Base-by-base conservation (phyloP, 192 early-diverging fungal genomes). In the Bifiguratus adelaidae region DNA sequence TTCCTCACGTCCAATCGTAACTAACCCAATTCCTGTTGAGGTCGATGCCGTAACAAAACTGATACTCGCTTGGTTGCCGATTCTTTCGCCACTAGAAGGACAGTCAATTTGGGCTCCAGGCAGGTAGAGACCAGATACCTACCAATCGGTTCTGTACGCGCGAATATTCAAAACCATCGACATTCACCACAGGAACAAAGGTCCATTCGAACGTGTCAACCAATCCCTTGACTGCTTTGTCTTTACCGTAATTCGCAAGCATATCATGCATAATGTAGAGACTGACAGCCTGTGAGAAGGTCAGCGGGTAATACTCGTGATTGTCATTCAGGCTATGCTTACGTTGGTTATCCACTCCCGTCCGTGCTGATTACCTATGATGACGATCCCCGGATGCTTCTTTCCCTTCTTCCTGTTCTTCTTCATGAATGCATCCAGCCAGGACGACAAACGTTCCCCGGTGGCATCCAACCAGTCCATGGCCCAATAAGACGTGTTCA, bases 11-110 rank as follows among this genome's bases (percentile, higher is more conserved):
- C n/a, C n/a, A n/a, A n/a, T n/a, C n/a, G n/a, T n/a, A n/a, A n/a
- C n/a, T n/a, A n/a, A 48, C 47, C 47, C 47, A 48, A 23, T 48
- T 48, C 27, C 47, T 40, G 28, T 34, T 35, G 32, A 47, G 30
- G 53, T 64, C 69, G 26, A 56, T 57, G 50, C 69, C 65, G 15
- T 55, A 45, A 43, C 57, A 63, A 15, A 50, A 41, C 0, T 48
- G 46, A 27, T 52, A 13, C 9, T 40, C 44, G 8, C 53, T 68
- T 23, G 69, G 52, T 34, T 71, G 65, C 20, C 69, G 56, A 23
- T 65, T 71, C 41, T 71, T 71, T 21, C 69, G 57, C 69, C 69
- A 71, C 69, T 68, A 53, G n/a, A n/a, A n/a, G 2, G 8, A 33
- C n/a, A 33, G n/a, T 33, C n/a, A 33, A 9, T 33, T 33, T 33